A percentile compares a stretch with the other conserved stretches of the same genome.
These are phyloP conservation scores for Sarocladiaceae sp. DNA, from an alignment of 2,329 filamentous ascomycete genomes.

Conservation along the genomic window DNA sequence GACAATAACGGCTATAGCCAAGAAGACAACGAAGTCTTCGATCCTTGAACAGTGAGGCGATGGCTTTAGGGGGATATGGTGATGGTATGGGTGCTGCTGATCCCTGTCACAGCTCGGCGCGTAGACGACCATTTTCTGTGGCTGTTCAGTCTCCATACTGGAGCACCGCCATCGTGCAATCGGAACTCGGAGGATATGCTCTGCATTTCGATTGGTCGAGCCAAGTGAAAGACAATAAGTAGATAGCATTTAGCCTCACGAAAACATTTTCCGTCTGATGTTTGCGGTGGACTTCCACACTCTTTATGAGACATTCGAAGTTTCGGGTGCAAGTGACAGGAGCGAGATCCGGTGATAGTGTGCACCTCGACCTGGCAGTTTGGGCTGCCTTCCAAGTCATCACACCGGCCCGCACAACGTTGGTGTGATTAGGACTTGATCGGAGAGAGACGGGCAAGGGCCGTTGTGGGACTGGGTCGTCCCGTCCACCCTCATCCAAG, in stretches of 20 bases:
- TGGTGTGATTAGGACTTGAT: not conserved
- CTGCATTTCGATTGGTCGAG: slow-evolving; percentile 36
- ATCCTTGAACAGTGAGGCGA: slow-evolving; percentile 6
- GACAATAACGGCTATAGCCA: not conserved
- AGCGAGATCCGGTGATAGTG: not conserved
- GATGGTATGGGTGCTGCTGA: not conserved
- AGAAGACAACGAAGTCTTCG: not conserved
- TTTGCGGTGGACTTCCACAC: not conserved
- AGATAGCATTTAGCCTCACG: too few relatives aligned
- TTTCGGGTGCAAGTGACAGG: not conserved
- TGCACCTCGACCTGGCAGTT: not conserved
- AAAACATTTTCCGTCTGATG: too few relatives aligned
- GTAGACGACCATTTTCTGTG: slow-evolving; percentile 29
- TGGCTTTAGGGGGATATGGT: not conserved
- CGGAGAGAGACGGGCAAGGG: not conserved
- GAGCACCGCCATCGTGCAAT: slow-evolving; percentile 41
- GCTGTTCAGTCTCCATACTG: slow-evolving; percentile 15
- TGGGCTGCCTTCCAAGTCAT: not conserved
- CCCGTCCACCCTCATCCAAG: not conserved
- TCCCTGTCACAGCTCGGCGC: slow-evolving; percentile 34
- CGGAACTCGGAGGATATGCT: slow-evolving; percentile 33
- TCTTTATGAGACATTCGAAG: not conserved
- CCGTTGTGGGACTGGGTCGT: not conserved
- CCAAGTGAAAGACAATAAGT: not conserved
- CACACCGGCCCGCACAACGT: not conserved